Conservation (phyloP, 2,329 filamentous ascomycete species). For the Penicillium sp. region DNA sequence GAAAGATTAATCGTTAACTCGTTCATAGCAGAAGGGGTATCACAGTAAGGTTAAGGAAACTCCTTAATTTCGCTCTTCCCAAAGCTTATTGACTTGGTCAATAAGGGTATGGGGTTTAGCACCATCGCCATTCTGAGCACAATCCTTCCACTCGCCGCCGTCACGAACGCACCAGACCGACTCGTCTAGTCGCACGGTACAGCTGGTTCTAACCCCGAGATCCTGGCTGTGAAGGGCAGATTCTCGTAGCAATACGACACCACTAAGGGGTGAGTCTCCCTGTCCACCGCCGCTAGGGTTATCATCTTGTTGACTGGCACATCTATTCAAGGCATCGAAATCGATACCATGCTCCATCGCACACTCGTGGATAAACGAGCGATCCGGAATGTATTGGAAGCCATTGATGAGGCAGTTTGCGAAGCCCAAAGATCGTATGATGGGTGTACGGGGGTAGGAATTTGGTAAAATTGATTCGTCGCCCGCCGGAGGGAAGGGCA, state of each 20-base stretch:
- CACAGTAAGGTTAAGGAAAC: slow-evolving; percentile 2
- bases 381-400: slow-evolving; percentile 77
- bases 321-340: slow-evolving; percentile 80
- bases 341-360: slow-evolving; percentile 89
- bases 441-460: slow-evolving; percentile 70
- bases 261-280: slow-evolving; percentile 65
- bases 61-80: slow-evolving; percentile 43
- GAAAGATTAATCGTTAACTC: background rate
- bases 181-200: slow-evolving; percentile 78
- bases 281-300: slow-evolving; percentile 62
- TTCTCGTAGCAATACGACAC: slow-evolving; percentile 51
- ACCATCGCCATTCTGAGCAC: slow-evolving; percentile 67
- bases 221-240: slow-evolving; percentile 60
- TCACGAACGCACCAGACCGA: slow-evolving; percentile 86
- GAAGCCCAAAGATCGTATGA: slow-evolving; percentile 89
- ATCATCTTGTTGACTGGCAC: slow-evolving; percentile 77
- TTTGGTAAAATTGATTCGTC: slow-evolving; percentile 27
- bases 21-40: slow-evolving; percentile 16
- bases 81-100: slow-evolving; percentile 75
- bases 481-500: slow-evolving; percentile 53
- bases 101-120: slow-evolving; percentile 68
- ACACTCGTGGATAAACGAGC: slow-evolving; percentile 81
- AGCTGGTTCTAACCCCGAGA: slow-evolving; percentile 73
- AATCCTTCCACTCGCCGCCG: slow-evolving; percentile 77
- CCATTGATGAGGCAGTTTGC: slow-evolving; percentile 84